Conservation (phyloP, 495 filamentous ascomycete genomes). For the Neurospora sp. region DNA sequence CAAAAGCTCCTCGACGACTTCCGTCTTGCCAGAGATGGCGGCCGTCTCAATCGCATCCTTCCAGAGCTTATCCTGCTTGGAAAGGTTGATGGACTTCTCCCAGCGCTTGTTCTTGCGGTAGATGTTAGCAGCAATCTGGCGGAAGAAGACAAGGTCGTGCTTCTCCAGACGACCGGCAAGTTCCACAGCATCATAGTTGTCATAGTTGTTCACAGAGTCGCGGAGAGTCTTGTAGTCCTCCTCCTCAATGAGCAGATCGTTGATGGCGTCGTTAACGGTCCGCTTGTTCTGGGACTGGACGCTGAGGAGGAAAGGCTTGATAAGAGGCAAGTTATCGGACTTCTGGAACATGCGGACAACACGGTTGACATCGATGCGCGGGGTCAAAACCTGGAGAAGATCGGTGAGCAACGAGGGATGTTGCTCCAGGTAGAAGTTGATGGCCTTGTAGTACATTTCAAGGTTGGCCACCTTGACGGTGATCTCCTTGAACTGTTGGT, state of each 20-base stretch:
- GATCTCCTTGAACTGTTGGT: conserved; percentile 99
- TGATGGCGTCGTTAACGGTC: conserved; percentile 95
- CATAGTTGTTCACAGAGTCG: conserved; percentile 96
- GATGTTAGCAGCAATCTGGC: conserved; percentile 95
- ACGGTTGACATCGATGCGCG: conserved; percentile 94
- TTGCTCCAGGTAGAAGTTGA: conserved; percentile 97
- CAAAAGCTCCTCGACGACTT: conserved; percentile 90
- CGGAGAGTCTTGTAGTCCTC: conserved; percentile 98
- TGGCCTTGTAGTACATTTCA: conserved; percentile 95
- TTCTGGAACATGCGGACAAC: conserved; percentile 98
- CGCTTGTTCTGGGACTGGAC: conserved; percentile 98
- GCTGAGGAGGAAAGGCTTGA: conserved; percentile 97
- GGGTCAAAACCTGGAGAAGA: conserved; percentile 80
- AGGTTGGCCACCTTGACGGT: conserved; percentile 96
- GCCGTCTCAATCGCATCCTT: conserved; percentile 99
- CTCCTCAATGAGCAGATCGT: conserved; percentile 96
- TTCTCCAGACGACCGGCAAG: conserved; percentile 89
- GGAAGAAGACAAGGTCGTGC: conserved; percentile 98
- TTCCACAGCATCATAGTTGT: conserved; percentile 97
- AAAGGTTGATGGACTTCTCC: conserved; percentile 98
- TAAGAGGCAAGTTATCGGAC: conserved; percentile 94
- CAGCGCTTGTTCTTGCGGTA: conserved; percentile 99
- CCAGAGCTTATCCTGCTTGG: conserved; percentile 98
- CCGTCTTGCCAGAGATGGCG: conserved; percentile 82
- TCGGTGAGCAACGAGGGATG: conserved; percentile 94